A percentile compares a stretch with the other conserved stretches of the same genome.
Evolutionary conservation across 176 grass and related monocot species (phyloP).

Genomic region (Musa troglodytarum): DNA sequence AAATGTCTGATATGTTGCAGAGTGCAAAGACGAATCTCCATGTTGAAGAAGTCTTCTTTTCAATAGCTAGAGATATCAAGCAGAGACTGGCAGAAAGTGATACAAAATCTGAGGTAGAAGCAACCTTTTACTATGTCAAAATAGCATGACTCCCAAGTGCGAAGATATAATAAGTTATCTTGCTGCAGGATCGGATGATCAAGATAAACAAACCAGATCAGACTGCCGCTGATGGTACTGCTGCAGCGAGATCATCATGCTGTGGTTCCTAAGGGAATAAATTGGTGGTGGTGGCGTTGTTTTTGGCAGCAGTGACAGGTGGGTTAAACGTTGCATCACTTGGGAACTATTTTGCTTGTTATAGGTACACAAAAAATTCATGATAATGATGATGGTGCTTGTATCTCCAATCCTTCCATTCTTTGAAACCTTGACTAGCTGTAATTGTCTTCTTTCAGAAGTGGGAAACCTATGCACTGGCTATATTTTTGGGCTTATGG

Average conservation of each 20-base stretch:
- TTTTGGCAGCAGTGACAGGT: background rate
- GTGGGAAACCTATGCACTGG: background rate
- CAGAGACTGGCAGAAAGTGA: conserved; percentile 68
- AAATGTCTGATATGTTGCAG: conserved; percentile 26
- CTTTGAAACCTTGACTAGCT: background rate
- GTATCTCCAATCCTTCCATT: background rate
- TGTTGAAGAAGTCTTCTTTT: conserved; percentile 81
- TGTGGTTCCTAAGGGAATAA: conserved; percentile 45
- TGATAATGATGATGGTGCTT: background rate
- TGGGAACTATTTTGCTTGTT: background rate
- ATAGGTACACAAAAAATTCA: background rate
- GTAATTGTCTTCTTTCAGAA: background rate
- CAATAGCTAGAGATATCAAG: conserved; percentile 81
- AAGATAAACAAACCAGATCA: conserved; percentile 58
- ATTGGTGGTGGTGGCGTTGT: background rate
- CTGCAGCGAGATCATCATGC: conserved; percentile 47
- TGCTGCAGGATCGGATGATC: conserved; percentile 45
- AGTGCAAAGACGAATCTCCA: conserved; percentile 93
- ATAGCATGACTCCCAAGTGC: background rate
- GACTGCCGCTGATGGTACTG: conserved; percentile 21
- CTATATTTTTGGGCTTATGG: background rate
- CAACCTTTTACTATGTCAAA: conserved; percentile 3
- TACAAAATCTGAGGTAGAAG: conserved; percentile 42
- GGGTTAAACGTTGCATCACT: background rate
- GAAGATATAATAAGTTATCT: conserved; percentile 12